phyloP scores from a whole-genome alignment of 768 basidiomycete species.

The Galerina marginata region DNA sequence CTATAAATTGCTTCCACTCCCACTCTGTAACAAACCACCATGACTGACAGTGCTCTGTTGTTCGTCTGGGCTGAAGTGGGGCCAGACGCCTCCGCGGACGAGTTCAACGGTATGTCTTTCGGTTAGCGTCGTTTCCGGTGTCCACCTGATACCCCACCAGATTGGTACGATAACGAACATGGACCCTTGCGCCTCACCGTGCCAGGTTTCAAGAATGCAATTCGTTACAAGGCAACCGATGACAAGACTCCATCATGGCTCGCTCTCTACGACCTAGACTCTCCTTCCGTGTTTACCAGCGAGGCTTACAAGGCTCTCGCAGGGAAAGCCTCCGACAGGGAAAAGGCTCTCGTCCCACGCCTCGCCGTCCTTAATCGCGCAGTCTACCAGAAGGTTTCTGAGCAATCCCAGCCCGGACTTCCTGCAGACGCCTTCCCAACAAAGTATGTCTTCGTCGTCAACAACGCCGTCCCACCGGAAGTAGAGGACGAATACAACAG shows the following conservation, averaged over 20 bases:
- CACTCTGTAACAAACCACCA: not conserved
- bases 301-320: slow-evolving; percentile 27
- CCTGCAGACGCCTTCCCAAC: slow-evolving; percentile 20
- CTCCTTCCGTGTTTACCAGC: slow-evolving; percentile 23
- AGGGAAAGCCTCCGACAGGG: slow-evolving; percentile 27
- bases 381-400: slow-evolving; percentile 25
- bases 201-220: slow-evolving; percentile 31
- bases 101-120: slow-evolving; percentile 28
- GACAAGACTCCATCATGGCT: slow-evolving; percentile 15
- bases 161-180: slow-evolving; percentile 37
- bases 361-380: slow-evolving; percentile 30
- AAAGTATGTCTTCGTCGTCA: slow-evolving; percentile 28
- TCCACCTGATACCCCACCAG: slow-evolving; percentile 14
- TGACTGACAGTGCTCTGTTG: slow-evolving; percentile 21
- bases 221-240: slow-evolving; percentile 36
- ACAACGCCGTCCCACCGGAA: slow-evolving; percentile 23
- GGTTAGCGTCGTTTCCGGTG: not conserved
- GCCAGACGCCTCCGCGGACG: slow-evolving; percentile 22
- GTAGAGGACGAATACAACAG: slow-evolving; percentile 37
- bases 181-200: slow-evolving; percentile 28
- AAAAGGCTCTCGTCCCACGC: slow-evolving; percentile 26
- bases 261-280: slow-evolving; percentile 32
- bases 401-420: slow-evolving; percentile 15
- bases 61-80: slow-evolving; percentile 31
- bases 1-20: slow-evolving; percentile 2